phyloP scores from a whole-genome alignment of 805 yeast species.

The Yamadazyma insecticola region DNA sequence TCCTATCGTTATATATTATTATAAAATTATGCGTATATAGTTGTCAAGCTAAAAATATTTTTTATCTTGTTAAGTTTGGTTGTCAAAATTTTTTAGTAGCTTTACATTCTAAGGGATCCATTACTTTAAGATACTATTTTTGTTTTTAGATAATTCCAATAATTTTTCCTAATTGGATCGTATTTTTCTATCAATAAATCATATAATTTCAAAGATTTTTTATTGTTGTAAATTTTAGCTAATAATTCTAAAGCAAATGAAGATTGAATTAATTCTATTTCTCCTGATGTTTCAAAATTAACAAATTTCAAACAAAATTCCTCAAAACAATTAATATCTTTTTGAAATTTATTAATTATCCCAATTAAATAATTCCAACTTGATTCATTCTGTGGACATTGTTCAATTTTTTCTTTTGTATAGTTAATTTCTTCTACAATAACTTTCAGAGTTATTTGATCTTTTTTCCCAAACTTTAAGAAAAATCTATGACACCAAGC shows the following conservation, averaged over 20 bases:
- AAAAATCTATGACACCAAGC: conserved; percentile 90
- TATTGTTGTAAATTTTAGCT: conserved; percentile 42
- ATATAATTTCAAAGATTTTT: conserved; percentile 42
- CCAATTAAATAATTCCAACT: conserved; percentile 83
- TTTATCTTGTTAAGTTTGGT: too few species aligned
- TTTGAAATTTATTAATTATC: conserved; percentile 27
- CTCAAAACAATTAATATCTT: conserved; percentile 35
- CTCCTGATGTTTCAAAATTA: conserved; percentile 14
- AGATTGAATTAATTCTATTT: conserved; percentile 33
- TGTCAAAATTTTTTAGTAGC: too few species aligned
- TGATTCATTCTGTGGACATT: conserved; percentile 77
- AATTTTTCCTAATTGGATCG: conserved; percentile 59
- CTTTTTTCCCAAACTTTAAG: conserved; percentile 25
- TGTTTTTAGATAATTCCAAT: conserved; percentile 51
- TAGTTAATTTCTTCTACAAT: conserved; percentile 48
- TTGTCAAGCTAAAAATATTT: too few species aligned
- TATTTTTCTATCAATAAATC: conserved; percentile 45
- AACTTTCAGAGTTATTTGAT: conserved; percentile 6
- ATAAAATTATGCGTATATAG: too few species aligned
- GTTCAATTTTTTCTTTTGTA: conserved; percentile 43
- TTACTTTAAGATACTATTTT: neutral
- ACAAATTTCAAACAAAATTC: conserved; percentile 44
- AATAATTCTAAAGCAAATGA: conserved; percentile 62
- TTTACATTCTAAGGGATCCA: too few species aligned
- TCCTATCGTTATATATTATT: too few species aligned